Evolutionary conservation across 2,329 filamentous ascomycete species (phyloP).

Genomic region (Aspergillus tanneri): DNA sequence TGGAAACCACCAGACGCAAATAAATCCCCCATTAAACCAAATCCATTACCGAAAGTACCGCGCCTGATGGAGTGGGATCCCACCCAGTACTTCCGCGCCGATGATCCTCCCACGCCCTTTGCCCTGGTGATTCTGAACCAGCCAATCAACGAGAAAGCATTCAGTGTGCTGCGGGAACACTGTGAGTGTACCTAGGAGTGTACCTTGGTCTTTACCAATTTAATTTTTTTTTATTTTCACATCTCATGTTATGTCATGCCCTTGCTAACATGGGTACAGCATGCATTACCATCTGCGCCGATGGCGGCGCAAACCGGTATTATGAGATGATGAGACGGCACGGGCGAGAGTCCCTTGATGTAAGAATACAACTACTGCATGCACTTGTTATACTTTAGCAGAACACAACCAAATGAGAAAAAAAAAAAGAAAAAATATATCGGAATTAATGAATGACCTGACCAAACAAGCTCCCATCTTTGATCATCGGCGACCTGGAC

Average conservation of each 20-base stretch:
- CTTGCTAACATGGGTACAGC: too few relatives aligned
- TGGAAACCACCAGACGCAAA: too few relatives aligned
- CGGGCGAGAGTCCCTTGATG: constrained; percentile 32
- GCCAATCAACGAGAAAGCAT: constrained; percentile 51
- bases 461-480: constrained; percentile 55
- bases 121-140: constrained; percentile 63
- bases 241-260: too few relatives aligned
- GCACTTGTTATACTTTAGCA: constrained; percentile 8
- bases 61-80: constrained; percentile 42
- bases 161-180: constrained; percentile 37
- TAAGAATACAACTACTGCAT: too few relatives aligned
- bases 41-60: background rate
- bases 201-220: too few relatives aligned
- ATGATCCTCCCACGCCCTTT: constrained; percentile 34
- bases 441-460: constrained; percentile 7
- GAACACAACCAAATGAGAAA: background rate
- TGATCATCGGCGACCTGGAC: constrained; percentile 88
- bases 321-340: constrained; percentile 48
- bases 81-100: constrained; percentile 38
- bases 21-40: background rate
- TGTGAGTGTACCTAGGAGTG: too few relatives aligned
- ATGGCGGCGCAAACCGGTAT: constrained; percentile 85
- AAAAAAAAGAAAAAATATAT: background rate
- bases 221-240: background rate
- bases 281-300: constrained; percentile 72